Conservation (phyloP, 2,329 filamentous ascomycete species). For the Neonectria hederae region DNA sequence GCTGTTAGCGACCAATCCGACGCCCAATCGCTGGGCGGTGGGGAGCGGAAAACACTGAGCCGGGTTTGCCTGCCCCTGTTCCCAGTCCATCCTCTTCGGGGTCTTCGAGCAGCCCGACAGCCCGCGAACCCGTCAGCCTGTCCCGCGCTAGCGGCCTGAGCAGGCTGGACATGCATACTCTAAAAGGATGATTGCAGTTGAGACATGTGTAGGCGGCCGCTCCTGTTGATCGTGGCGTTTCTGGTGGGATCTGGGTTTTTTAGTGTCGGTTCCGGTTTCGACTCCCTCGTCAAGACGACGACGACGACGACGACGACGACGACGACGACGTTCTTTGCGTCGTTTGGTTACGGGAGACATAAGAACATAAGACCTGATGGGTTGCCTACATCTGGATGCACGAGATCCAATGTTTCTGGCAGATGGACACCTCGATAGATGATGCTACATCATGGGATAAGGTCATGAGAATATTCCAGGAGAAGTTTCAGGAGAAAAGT, state of each 20-base stretch:
- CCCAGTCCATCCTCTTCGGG: slow-evolving; percentile 37
- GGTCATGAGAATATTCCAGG: too few relatives aligned
- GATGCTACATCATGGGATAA: not conserved
- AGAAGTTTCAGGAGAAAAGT: not conserved
- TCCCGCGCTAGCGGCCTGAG: slow-evolving; percentile 11
- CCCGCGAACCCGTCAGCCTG: slow-evolving; percentile 24
- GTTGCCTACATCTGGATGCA: not conserved
- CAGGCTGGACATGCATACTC: not conserved
- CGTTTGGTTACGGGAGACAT: too few relatives aligned
- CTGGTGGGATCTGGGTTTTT: not conserved
- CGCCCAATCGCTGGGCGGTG: not conserved
- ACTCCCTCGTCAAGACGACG: too few relatives aligned
- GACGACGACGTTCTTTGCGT: too few relatives aligned
- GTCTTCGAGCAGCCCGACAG: slow-evolving; percentile 47
- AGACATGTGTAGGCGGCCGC: not conserved
- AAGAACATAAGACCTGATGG: too few relatives aligned
- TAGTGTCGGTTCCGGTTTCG: not conserved
- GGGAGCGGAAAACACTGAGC: not conserved
- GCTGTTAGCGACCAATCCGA: not conserved
- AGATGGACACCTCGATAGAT: not conserved
- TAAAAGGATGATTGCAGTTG: not conserved
- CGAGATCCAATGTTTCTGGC: not conserved
- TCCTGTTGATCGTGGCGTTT: not conserved
- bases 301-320: too few relatives aligned
- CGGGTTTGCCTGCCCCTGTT: slow-evolving; percentile 16